Conservation (phyloP, 2,329 filamentous ascomycete genomes). For the Tolypocladium tropicale region DNA sequence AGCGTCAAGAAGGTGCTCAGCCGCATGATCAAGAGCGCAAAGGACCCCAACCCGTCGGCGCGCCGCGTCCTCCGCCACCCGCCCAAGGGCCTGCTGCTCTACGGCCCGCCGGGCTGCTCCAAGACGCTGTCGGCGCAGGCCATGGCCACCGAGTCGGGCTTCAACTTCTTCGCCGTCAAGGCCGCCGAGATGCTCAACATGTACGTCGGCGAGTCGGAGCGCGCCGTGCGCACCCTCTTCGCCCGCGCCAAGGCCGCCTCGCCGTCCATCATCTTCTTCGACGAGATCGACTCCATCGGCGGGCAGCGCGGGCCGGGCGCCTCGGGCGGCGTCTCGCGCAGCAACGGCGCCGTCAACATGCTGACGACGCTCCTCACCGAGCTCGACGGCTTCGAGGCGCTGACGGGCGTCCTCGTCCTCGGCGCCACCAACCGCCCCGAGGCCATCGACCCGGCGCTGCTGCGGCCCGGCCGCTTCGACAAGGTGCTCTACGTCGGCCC, state of each 20-base stretch:
- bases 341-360: conserved; percentile 58
- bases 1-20: conserved; percentile 56
- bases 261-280: conserved; percentile 92
- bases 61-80: conserved; percentile 37
- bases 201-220: conserved; percentile 94
- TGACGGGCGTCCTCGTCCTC: conserved; percentile 75
- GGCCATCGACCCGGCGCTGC: conserved; percentile 71
- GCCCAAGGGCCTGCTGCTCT: conserved; percentile 77
- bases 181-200: conserved; percentile 89
- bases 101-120: conserved; percentile 87
- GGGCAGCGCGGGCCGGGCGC: conserved; percentile 37
- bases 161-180: conserved; percentile 93
- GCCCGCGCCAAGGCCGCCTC: conserved; percentile 73
- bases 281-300: conserved; percentile 86
- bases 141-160: conserved; percentile 77
- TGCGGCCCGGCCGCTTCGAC: conserved; percentile 80
- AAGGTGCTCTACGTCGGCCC: conserved; percentile 77
- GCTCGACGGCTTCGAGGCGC: conserved; percentile 86
- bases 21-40: conserved; percentile 34
- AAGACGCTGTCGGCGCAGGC: conserved; percentile 91
- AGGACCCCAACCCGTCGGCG: conserved; percentile 22
- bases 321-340: conserved; percentile 23
- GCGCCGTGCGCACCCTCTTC: conserved; percentile 76
- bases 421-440: conserved; percentile 90
- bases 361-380: conserved; percentile 85